Base-by-base conservation (phyloP, 2,329 filamentous ascomycete species). In the Fusarium siculi region DNA sequence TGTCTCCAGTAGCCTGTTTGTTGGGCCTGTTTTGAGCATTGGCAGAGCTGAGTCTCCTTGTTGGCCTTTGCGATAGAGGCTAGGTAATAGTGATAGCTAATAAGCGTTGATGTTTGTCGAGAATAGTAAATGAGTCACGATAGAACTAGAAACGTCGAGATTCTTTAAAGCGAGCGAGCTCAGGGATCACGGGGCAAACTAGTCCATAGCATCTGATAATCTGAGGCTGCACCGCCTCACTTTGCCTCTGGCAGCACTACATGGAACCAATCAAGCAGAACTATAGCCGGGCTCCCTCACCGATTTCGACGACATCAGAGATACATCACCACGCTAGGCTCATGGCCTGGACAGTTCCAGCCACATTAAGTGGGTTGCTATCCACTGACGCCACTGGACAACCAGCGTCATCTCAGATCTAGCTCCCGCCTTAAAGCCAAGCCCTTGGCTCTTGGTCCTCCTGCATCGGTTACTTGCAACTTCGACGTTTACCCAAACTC, bases 401-500 rank as follows among this genome's bases (percentile, higher is more conserved):
- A 53, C 55, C 32, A 64, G 64, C 68, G 68, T 74, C 58, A 72
- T 73, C 63, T 47, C 43, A 37, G 43, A 66, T 66, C 53, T 65
- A 43, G 47, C 64, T 63, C 23, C 55, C 49, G 57, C 60, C 73
- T 74, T 75, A 75, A 75, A 75, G 73, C 73, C 73, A 75, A 75
- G 73, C 47, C 54, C 62, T 72, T 68, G 74, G 65, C 73, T 67
- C 68, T 56, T 49, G 59, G 49, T 57, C 52, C 53, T 52, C 25
- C 42, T 55, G 7, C 63, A 49, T 23, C 52, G 34, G 55, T 65
- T 42, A 69, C 63, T 63, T 65, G 69, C 65, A 74, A 34, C n/a
- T 43, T 58, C 52, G 34, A 39, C 60, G 61, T 60, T 34, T 55
- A 46, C 53, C 25, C 28, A 64, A 65, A 75, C 75, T 61, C 75